These are phyloP conservation scores for Penicillium sp. DNA, from an alignment of 2,329 filamentous ascomycete species.

Conservation along the genomic window DNA sequence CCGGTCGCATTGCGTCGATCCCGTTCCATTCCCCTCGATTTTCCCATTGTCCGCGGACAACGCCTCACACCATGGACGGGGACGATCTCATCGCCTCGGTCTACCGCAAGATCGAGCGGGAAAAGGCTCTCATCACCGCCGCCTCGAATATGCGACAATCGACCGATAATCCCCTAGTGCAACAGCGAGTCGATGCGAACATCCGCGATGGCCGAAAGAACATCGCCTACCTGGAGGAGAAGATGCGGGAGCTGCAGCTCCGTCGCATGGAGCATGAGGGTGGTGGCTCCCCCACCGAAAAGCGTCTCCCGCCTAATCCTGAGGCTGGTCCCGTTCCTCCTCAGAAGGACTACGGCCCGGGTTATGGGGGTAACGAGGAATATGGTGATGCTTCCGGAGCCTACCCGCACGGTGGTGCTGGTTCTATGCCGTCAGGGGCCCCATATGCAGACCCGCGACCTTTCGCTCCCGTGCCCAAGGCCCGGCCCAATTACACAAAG, in stretches of 20 bases:
- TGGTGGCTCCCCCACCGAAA: constrained; percentile 59
- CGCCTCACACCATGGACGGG: constrained; percentile 51
- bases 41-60: too few relatives aligned
- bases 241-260: constrained; percentile 77
- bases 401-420: constrained; percentile 54
- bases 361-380: too few relatives aligned
- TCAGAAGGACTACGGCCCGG: too few relatives aligned
- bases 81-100: constrained; percentile 66
- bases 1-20: too few relatives aligned
- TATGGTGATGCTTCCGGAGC: too few relatives aligned
- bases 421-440: constrained; percentile 70
- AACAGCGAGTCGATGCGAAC: constrained; percentile 82
- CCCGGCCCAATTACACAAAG: constrained; percentile 86
- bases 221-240: constrained; percentile 90
- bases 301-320: too few relatives aligned
- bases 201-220: constrained; percentile 89
- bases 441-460: constrained; percentile 69
- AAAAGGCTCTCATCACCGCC: constrained; percentile 88
- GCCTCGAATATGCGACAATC: constrained; percentile 92
- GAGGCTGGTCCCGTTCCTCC: too few relatives aligned
- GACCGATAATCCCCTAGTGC: constrained; percentile 84
- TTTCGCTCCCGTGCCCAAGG: constrained; percentile 58
- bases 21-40: too few relatives aligned
- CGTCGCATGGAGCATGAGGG: constrained; percentile 57
- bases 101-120: constrained; percentile 93